Base-by-base conservation (phyloP, 306 rosid genomes). In the Dalbergia cochinchinensis region DNA sequence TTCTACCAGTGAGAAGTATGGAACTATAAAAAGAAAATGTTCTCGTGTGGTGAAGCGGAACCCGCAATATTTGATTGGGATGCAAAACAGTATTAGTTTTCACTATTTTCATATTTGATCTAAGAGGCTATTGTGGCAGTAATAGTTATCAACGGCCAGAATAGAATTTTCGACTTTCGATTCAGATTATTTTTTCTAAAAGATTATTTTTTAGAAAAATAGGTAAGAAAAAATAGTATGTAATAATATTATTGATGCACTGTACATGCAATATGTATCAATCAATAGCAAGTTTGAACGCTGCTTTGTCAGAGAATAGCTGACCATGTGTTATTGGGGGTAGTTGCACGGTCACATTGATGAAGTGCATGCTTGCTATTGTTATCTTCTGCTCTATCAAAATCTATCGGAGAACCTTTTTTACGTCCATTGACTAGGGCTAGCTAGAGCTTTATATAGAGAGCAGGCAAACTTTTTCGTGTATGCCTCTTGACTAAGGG, bases 261-360 rank as follows among this genome's bases (percentile, higher is more conserved):
- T 5, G 18, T 15, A 6, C 11, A 34, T 31, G 10, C 26, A 57
- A 44, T 44, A 8, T 3, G 18, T 15, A 8, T 14, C 57, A 42
- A 12, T 15, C 22, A 57, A 4, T 13, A 42, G 42, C 69, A 74
- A 2, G 26, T 73, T 61, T 58, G 57, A 16, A 42, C 16, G 12
- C 19, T 22, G 22, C 33, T 1, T 39, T 44, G 69, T 42, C 22
- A 35, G 12, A 44, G 53, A 72, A 37, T 47, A 62, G 35, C 18
- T 51, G 11, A 35, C 37, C 70, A 74, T 33, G 71, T 33, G 79
- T 42, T 44, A 11, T 62, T 74, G 69, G 33, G 63, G 50, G 80
- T 48, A 41, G 65, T 64, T 64, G 65, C 72, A 63, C 12, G 34
- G 53, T 76, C 63, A 50, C 11, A 18, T 75, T 35, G 60, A 26